phyloP scores from a whole-genome alignment of 768 basidiomycete genomes.

The Phylloporus rhodoxanthus region DNA sequence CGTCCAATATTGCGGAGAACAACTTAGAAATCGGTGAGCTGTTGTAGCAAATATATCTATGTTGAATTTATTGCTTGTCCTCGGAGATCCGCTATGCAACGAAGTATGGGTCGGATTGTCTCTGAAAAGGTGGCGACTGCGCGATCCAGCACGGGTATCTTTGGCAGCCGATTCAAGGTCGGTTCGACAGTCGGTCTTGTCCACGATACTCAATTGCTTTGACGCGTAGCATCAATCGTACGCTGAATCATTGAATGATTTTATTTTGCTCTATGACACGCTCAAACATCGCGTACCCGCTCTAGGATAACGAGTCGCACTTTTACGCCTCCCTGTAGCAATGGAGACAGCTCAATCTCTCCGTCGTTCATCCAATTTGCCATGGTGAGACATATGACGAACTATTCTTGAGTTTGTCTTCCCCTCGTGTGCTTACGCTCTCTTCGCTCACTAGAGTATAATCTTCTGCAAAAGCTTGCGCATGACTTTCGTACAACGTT shows the following conservation, averaged over 20 bases:
- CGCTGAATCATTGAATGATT: constrained; percentile 50
- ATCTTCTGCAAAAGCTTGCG: constrained; percentile 70
- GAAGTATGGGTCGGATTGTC: no score
- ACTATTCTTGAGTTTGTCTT: constrained; percentile 69
- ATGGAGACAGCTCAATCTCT: constrained; percentile 78
- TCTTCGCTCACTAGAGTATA: constrained; percentile 27
- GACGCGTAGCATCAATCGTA: constrained; percentile 64
- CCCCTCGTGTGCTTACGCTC: not conserved
- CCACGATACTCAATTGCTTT: not conserved
- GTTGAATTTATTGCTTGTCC: no score
- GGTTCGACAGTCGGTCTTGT: not conserved
- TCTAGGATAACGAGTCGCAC: constrained; percentile 70
- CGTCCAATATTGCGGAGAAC: no score
- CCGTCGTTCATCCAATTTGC: constrained; percentile 70
- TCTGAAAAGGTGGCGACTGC: no score
- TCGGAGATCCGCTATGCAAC: no score
- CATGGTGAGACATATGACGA: constrained; percentile 74
- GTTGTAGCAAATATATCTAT: no score
- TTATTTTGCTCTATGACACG: not conserved
- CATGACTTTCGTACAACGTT: constrained; percentile 80
- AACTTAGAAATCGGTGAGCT: no score
- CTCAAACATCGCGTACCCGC: not conserved
- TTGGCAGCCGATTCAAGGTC: constrained; percentile 56
- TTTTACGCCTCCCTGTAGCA: constrained; percentile 70
- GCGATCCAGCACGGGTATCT: no score